A percentile compares a stretch with the other conserved stretches of the same genome.
These are phyloP conservation scores for Papilionanthe hybrid DNA, from an alignment of 116 monocot genomes.

Conservation along the genomic window DNA sequence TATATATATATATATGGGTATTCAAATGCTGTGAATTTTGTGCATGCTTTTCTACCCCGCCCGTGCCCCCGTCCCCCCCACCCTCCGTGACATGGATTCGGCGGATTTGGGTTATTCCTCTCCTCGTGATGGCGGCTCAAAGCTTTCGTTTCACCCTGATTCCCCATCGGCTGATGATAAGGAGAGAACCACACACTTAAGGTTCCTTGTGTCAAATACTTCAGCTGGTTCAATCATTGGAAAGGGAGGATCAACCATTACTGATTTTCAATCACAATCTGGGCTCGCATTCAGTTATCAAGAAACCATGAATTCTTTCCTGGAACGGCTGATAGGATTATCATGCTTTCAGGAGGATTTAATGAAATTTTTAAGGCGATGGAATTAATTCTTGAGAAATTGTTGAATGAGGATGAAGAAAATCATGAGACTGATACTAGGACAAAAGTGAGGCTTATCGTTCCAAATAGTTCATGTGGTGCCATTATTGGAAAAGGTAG, in stretches of 20 bases:
- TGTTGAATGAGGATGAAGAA: constrained; percentile 74
- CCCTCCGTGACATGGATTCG: constrained; percentile 31
- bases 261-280: constrained; percentile 87
- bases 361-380: constrained; percentile 79
- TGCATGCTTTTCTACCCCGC: not conserved
- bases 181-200: constrained; percentile 63
- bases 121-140: constrained; percentile 33
- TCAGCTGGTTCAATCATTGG: constrained; percentile 95
- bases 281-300: constrained; percentile 94
- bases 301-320: constrained; percentile 95
- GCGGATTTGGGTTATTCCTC: constrained; percentile 47
- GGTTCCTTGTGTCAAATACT: constrained; percentile 86
- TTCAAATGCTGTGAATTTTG: constrained; percentile 8
- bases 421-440: constrained; percentile 54
- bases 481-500: constrained; percentile 98
- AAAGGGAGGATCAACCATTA: constrained; percentile 93
- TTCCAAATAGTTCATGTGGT: constrained; percentile 93
- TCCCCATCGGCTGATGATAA: constrained; percentile 52
- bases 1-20: too few relatives aligned
- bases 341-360: constrained; percentile 78
- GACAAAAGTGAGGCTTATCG: constrained; percentile 75
- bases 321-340: constrained; percentile 90
- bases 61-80: too few relatives aligned
- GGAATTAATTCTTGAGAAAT: constrained; percentile 76
- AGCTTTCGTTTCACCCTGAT: constrained; percentile 19